Conservation (phyloP, 2,329 filamentous ascomycete species). For the Cercospora beticola region DNA sequence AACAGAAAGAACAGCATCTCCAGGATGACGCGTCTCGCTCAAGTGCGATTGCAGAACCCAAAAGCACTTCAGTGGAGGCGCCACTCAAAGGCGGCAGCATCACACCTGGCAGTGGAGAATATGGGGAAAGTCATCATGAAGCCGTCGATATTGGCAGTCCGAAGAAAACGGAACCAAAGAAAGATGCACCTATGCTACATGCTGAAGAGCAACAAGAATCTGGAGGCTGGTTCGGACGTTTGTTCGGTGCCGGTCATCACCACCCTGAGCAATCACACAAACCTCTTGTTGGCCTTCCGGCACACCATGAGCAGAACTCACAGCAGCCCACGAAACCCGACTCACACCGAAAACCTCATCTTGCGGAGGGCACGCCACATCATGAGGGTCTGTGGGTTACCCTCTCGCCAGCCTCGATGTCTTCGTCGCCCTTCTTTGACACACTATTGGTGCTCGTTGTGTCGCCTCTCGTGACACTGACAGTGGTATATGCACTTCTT, state of each 20-base stretch:
- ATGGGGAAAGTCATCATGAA: constrained; percentile 47
- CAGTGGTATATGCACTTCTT: constrained; percentile 85
- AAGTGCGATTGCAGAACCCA: constrained; percentile 23
- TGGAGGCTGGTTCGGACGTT: constrained; percentile 31
- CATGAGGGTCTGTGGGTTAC: constrained; percentile 94
- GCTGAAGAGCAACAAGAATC: constrained; percentile 20
- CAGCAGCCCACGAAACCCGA: constrained; percentile 7
- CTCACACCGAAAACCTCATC: constrained; percentile 16
- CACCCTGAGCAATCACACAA: constrained; percentile 5
- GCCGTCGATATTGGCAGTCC: constrained; percentile 24
- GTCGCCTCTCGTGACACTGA: constrained; percentile 87
- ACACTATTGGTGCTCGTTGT: constrained; percentile 95
- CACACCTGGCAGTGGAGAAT: constrained; percentile 72
- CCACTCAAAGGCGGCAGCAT: constrained; percentile 62
- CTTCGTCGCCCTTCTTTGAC: constrained; percentile 90
- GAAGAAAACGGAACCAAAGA: constrained; percentile 19
- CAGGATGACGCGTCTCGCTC: constrained; percentile 26
- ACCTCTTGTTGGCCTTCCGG: constrained; percentile 4
- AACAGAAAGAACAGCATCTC: constrained; percentile 36
- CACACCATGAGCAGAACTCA: constrained; percentile 16
- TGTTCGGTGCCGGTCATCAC: constrained; percentile 25
- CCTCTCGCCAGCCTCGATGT: constrained; percentile 82
- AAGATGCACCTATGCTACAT: constrained; percentile 21
- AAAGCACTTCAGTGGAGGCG: constrained; percentile 29
- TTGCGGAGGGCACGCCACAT: constrained; percentile 19